Percentiles rank a stretch among this genome's conserved stretches.
Conservation (phyloP, 495 filamentous ascomycete genomes). For the Hyaloscypha bicolor region DNA sequence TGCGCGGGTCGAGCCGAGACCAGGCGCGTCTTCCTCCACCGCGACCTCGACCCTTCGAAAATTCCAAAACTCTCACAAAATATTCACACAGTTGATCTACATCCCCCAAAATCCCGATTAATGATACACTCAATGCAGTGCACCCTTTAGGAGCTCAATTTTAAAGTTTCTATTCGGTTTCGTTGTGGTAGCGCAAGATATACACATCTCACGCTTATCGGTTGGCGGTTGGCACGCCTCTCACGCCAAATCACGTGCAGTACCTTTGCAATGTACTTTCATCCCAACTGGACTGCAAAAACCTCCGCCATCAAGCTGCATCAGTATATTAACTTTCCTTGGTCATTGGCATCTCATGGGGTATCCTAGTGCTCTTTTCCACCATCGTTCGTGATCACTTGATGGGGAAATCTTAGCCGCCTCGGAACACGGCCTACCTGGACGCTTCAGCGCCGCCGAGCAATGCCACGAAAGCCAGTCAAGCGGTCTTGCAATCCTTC, state of each 20-base stretch:
- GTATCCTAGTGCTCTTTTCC: neutral
- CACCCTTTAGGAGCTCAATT: neutral
- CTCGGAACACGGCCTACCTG: slow-evolving; percentile 25
- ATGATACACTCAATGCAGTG: neutral
- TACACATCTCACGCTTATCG: neutral
- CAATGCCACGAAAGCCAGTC: slow-evolving; percentile 20
- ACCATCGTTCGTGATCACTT: slow-evolving; percentile 3
- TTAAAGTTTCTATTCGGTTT: neutral
- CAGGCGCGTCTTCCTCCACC: neutral
- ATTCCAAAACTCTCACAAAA: neutral
- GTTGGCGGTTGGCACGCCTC: neutral
- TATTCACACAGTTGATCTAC: neutral
- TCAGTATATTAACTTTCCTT: neutral
- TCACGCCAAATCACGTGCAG: neutral
- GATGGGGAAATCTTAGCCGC: slow-evolving; percentile 28
- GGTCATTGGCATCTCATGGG: neutral
- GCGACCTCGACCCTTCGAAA: neutral
- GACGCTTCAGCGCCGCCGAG: slow-evolving; percentile 14
- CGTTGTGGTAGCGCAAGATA: neutral
- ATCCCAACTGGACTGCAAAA: neutral
- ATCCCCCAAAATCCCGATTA: neutral
- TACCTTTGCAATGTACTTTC: neutral
- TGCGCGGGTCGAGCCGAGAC: neutral
- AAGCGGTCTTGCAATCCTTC: neutral
- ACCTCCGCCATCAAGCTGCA: neutral